These are phyloP conservation scores for Ustanciosporium gigantosporum DNA, from an alignment of 1,284 basidiomycete species.

Conservation along the genomic window DNA sequence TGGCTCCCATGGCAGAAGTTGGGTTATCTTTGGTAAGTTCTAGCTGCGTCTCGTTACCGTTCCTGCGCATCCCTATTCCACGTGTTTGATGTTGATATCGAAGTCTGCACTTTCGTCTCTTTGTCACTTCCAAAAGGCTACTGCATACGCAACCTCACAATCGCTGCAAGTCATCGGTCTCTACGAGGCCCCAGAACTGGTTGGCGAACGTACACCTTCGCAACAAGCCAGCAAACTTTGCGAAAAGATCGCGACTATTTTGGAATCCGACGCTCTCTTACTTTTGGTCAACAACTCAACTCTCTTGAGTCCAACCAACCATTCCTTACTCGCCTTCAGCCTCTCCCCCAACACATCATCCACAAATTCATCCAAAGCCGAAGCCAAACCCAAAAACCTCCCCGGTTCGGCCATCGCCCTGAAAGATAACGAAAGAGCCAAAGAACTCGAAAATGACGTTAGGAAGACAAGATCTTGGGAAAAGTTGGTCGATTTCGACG, in stretches of 20 bases:
- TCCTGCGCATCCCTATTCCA: too few species aligned
- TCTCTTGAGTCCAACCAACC: conserved; percentile 2
- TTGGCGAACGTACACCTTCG: conserved; percentile 11
- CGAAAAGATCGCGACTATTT: conserved; percentile 20
- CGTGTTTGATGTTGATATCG: too few species aligned
- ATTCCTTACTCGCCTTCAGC: conserved; percentile 8
- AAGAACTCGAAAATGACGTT: conserved; percentile 12
- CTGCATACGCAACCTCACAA: conserved; percentile 11
- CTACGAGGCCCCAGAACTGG: conserved; percentile 34
- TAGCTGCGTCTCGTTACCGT: too few species aligned
- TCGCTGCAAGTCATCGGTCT: conserved; percentile 14
- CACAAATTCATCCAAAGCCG: conserved; percentile 5
- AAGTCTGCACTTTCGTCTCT: too few species aligned
- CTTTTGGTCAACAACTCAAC: conserved; percentile 32
- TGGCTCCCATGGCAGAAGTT: conserved; percentile 31
- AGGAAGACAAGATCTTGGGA: conserved; percentile 13
- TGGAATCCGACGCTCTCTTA: conserved; percentile 8
- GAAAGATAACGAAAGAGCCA: conserved; percentile 3
- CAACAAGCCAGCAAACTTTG: conserved; percentile 20
- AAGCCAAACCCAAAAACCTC: conserved; percentile 13
- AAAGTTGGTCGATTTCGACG: conserved; percentile 29
- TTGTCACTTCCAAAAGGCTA: conserved; percentile 5
- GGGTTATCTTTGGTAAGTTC: conserved; percentile 14
- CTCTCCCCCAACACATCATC: conserved; percentile 2
- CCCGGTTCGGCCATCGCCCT: conserved; percentile 4